Conservation (phyloP, 176 grass and related monocot genomes). For the Triticum timopheevii region DNA sequence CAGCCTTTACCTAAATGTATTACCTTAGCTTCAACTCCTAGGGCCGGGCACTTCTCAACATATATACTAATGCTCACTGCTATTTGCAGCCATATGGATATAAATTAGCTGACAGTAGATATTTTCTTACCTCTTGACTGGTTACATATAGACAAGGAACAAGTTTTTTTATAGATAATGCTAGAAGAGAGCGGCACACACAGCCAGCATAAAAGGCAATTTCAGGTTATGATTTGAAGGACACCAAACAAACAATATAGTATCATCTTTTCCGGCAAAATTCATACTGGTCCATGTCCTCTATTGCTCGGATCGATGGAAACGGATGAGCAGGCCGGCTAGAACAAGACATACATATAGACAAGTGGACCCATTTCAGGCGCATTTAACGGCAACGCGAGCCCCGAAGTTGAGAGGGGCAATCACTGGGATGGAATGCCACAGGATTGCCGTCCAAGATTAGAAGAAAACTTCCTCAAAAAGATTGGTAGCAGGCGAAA, state of each 20-base stretch:
- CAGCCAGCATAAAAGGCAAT: neutral
- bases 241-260: neutral
- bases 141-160: neutral
- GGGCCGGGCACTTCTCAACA: neutral
- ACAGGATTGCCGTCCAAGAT: neutral
- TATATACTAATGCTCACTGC: neutral
- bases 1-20: slow-evolving; percentile 39
- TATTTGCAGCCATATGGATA: neutral
- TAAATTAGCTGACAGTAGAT: neutral
- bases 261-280: neutral
- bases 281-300: neutral
- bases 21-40: slow-evolving; percentile 26
- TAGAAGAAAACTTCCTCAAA: neutral
- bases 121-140: neutral
- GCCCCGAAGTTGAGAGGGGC: slow-evolving; percentile 20
- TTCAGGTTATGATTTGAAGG: neutral
- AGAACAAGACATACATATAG: neutral
- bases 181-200: neutral
- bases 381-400: slow-evolving; percentile 8
- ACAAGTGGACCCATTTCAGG: slow-evolving; percentile 14
- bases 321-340: neutral
- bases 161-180: neutral
- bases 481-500: neutral
- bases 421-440: slow-evolving; percentile 5
- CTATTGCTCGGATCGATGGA: slow-evolving; percentile 1